A percentile compares a stretch with the other conserved stretches of the same genome.
Conservation (phyloP, 805 yeast species). For the Lipomyces oligophaga region DNA sequence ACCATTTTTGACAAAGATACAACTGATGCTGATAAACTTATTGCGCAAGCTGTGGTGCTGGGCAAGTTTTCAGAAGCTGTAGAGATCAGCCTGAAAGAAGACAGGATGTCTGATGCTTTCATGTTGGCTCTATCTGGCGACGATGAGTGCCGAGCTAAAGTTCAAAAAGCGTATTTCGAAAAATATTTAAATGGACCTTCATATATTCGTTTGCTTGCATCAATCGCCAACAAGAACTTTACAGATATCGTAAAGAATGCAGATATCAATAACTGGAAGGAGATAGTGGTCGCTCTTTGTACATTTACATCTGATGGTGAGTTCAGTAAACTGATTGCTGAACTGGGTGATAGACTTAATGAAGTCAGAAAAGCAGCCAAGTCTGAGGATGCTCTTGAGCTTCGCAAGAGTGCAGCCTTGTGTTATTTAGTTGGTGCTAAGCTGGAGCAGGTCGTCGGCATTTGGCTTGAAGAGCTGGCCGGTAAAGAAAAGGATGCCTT, state of each 20-base stretch:
- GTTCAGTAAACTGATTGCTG: constrained; percentile 54
- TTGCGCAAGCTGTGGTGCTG: constrained; percentile 51
- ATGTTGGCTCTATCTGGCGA: constrained; percentile 66
- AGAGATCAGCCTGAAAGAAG: constrained; percentile 57
- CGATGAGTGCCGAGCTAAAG: constrained; percentile 57
- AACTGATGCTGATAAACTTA: constrained; percentile 45
- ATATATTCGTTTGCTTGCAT: constrained; percentile 70
- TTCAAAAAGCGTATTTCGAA: constrained; percentile 64
- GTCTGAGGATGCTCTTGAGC: constrained; percentile 32
- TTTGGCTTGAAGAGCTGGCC: constrained; percentile 80
- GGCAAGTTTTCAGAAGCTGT: constrained; percentile 69
- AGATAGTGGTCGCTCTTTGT: constrained; percentile 65
- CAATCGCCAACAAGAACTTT: constrained; percentile 50
- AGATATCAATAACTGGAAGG: constrained; percentile 77
- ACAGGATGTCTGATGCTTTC: constrained; percentile 71
- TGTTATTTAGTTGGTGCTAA: constrained; percentile 80
- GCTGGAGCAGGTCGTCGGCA: constrained; percentile 66
- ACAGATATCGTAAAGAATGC: constrained; percentile 74
- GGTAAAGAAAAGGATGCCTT: constrained; percentile 41
- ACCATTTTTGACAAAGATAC: constrained; percentile 38
- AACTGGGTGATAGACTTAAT: constrained; percentile 75
- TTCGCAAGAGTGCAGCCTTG: constrained; percentile 69
- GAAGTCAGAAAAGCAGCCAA: constrained; percentile 33
- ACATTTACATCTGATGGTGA: constrained; percentile 48
- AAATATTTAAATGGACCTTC: constrained; percentile 51